Evolutionary conservation across 2,329 filamentous ascomycete species (phyloP).

Genomic region (Corinectria fuckeliana): DNA sequence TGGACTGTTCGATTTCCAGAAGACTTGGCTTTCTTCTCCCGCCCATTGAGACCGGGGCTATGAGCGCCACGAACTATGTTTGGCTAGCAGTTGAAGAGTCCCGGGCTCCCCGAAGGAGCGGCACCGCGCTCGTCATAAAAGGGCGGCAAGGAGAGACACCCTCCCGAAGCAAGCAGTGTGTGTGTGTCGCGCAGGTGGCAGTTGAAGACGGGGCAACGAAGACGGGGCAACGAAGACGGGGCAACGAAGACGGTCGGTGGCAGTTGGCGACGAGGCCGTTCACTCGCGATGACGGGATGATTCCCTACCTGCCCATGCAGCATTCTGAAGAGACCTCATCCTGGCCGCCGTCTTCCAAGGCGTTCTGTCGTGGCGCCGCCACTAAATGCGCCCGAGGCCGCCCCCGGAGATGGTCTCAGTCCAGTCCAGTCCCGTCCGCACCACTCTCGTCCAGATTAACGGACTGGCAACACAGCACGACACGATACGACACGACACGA

Average conservation of each 20-base stretch:
- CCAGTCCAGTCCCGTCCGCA: constrained; percentile 3
- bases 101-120: background rate
- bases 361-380: constrained; percentile 38
- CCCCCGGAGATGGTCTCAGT: constrained; percentile 19
- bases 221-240: no score
- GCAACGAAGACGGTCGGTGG: background rate
- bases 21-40: constrained; percentile 34
- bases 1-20: constrained; percentile 37
- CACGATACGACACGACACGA: background rate
- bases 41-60: constrained; percentile 6
- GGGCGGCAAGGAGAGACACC: constrained; percentile 11
- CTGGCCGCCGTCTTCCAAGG: constrained; percentile 24
- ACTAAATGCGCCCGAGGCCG: constrained; percentile 29
- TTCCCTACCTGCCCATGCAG: background rate
- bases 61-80: constrained; percentile 7
- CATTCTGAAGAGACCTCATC: constrained; percentile 11
- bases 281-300: constrained; percentile 5
- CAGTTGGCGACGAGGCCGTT: background rate
- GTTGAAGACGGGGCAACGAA: background rate
- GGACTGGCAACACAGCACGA: no score
- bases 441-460: no score
- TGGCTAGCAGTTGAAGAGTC: background rate
- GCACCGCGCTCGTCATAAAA: background rate
- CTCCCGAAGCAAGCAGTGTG: background rate
- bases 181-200: background rate